Percentiles rank a stretch among this genome's conserved stretches.
Conservation (phyloP, 805 yeast species). For the Spencermartinsiella europaea region DNA sequence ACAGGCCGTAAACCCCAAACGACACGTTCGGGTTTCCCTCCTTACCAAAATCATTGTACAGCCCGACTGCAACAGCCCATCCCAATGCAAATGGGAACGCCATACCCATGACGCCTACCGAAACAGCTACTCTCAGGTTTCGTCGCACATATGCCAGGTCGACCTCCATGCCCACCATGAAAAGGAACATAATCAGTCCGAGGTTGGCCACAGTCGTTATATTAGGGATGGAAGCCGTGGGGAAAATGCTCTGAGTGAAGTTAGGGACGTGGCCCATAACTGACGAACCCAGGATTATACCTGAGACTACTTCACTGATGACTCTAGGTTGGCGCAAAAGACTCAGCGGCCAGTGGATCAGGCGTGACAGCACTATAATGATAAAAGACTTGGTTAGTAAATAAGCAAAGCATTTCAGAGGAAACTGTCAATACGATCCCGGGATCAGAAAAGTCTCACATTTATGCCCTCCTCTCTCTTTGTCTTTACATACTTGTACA, state of each 20-base stretch:
- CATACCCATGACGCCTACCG: conserved; percentile 68
- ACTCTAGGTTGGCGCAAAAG: conserved; percentile 70
- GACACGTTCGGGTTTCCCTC: conserved; percentile 37
- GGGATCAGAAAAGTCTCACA: too few species aligned
- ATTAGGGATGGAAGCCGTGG: conserved; percentile 55
- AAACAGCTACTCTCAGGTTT: conserved; percentile 54
- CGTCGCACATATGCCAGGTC: conserved; percentile 60
- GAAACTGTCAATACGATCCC: too few species aligned
- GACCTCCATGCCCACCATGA: conserved; percentile 75
- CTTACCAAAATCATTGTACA: conserved; percentile 40
- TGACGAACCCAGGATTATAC: conserved; percentile 60
- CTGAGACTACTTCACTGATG: conserved; percentile 75
- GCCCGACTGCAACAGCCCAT: conserved; percentile 61
- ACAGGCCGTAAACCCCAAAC: conserved; percentile 72
- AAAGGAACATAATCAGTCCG: conserved; percentile 69
- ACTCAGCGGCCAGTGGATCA: conserved; percentile 56
- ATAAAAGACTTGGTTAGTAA: conserved; percentile 32
- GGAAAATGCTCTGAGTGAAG: conserved; percentile 62
- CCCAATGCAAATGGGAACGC: conserved; percentile 79
- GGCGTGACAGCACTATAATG: conserved; percentile 48
- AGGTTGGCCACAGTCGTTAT: conserved; percentile 64
- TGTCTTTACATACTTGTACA: conserved; percentile 57
- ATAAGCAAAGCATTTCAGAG: not conserved
- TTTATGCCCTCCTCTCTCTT: too few species aligned
- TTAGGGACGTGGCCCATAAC: conserved; percentile 68